phyloP scores from a whole-genome alignment of 2,329 filamentous ascomycete genomes.

The Penicillium sp. region DNA sequence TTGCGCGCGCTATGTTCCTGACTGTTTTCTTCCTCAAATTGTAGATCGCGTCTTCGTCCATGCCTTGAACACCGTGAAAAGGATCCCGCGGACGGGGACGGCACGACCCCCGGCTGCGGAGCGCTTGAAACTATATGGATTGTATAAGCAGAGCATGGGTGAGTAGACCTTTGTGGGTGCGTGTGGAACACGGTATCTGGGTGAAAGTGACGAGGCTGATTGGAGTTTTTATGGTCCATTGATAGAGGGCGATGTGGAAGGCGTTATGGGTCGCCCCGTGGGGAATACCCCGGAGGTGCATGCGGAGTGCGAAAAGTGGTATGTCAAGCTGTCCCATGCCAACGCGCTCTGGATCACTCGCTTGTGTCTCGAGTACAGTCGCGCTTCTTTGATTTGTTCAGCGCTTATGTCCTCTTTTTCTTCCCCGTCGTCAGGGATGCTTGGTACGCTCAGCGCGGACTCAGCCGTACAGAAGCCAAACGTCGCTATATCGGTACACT shows the following conservation, averaged over 20 bases:
- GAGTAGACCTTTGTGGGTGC: constrained; percentile 16
- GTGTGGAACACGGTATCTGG: not conserved
- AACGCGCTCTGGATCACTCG: not conserved
- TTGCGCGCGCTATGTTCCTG: not conserved
- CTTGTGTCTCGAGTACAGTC: no score
- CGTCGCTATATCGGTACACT: constrained; percentile 86
- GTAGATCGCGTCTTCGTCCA: constrained; percentile 97
- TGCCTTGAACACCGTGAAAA: constrained; percentile 97
- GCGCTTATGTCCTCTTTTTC: not conserved
- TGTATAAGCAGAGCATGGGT: constrained; percentile 98
- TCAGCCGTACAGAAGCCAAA: constrained; percentile 88
- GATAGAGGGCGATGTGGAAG: constrained; percentile 83
- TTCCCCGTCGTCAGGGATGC: constrained; percentile 60
- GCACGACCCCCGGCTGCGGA: constrained; percentile 79
- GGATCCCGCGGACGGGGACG: constrained; percentile 88
- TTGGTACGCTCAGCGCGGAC: constrained; percentile 80
- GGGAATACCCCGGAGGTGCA: constrained; percentile 47
- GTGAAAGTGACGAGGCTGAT: not conserved
- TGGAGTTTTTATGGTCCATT: constrained; percentile 10
- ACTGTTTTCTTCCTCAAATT: not conserved
- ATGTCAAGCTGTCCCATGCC: constrained; percentile 12
- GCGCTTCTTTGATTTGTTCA: not conserved
- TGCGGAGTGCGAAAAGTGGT: constrained; percentile 63
- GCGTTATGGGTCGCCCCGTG: constrained; percentile 79
- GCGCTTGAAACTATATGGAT: constrained; percentile 85